Percentiles rank a stretch among this genome's conserved stretches.
These are phyloP conservation scores for Heracleum sosnowskyi DNA, from an alignment of 129 eudicot genomes.

Conservation along the genomic window DNA sequence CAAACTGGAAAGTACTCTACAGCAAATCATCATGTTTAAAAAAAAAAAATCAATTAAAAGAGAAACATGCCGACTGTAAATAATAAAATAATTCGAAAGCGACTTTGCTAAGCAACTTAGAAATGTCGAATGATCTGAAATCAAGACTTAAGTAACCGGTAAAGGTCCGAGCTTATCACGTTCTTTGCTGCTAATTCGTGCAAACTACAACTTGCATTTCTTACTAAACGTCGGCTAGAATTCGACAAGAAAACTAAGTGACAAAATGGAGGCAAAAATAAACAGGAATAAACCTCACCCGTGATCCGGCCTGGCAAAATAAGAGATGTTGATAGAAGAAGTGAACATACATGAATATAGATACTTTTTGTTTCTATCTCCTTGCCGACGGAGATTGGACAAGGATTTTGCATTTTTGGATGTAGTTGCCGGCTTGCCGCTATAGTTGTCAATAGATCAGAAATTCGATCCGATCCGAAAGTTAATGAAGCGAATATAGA, in stretches of 20 bases:
- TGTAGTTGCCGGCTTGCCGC: no score
- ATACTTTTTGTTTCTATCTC: conserved; percentile 1
- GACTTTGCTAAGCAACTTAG: neutral
- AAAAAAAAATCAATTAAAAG: no score
- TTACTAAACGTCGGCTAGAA: neutral
- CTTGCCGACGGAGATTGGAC: neutral
- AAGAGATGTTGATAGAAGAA: neutral
- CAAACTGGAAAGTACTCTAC: neutral
- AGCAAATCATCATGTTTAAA: neutral
- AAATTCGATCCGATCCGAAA: no score
- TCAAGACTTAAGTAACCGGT: neutral
- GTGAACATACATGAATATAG: neutral
- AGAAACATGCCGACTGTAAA: no score
- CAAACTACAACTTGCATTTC: no score
- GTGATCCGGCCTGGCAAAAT: neutral
- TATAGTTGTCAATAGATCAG: no score
- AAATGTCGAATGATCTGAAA: no score
- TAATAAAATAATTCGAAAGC: no score
- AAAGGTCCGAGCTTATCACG: neutral
- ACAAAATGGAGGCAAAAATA: neutral
- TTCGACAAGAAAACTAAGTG: neutral
- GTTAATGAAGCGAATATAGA: no score
- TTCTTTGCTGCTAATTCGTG: neutral
- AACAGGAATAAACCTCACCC: neutral
- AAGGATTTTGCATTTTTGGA: neutral